A percentile compares a stretch with the other conserved stretches of the same genome.
phyloP scores from a whole-genome alignment of 345 rosid species.

The Gossypium mustelinum region DNA sequence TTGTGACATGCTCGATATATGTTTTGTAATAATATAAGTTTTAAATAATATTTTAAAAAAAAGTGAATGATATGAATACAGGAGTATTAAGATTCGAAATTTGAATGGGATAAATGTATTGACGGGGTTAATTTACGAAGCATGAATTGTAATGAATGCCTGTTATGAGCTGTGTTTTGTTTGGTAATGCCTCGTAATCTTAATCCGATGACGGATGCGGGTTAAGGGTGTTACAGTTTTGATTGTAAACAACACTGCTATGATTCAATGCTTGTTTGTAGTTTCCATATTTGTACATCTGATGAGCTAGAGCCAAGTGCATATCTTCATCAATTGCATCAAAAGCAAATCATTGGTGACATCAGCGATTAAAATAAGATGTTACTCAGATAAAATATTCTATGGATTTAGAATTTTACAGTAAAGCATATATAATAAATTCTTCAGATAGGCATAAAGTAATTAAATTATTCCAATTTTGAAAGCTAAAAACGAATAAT shows the following conservation, averaged over 20 bases:
- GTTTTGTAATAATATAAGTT: too few species aligned
- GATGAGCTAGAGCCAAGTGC: conserved; percentile 74
- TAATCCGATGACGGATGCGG: too few species aligned
- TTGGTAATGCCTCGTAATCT: too few species aligned
- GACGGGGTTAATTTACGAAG: too few species aligned
- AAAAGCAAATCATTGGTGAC: neutral
- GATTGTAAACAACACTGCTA: conserved; percentile 70
- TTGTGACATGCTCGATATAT: too few species aligned
- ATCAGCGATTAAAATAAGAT: conserved; percentile 14
- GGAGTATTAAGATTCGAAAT: too few species aligned
- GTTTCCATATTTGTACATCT: conserved; percentile 75
- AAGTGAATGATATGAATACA: too few species aligned
- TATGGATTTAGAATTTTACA: neutral
- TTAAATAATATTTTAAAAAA: too few species aligned
- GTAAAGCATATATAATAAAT: neutral
- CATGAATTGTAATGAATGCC: too few species aligned
- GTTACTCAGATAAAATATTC: neutral
- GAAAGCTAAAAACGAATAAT: neutral
- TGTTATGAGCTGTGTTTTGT: too few species aligned
- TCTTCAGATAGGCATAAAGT: neutral
- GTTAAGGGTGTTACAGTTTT: conserved; percentile 13
- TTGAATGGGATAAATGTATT: too few species aligned
- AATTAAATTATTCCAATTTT: neutral
- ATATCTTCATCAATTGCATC: conserved; percentile 64
- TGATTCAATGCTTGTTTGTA: conserved; percentile 83